Evolutionary conservation across 2,329 filamentous ascomycete genomes (phyloP), one percentile per base, ranked within the genome.

Genomic region (Colletotrichum tropicicola): DNA sequence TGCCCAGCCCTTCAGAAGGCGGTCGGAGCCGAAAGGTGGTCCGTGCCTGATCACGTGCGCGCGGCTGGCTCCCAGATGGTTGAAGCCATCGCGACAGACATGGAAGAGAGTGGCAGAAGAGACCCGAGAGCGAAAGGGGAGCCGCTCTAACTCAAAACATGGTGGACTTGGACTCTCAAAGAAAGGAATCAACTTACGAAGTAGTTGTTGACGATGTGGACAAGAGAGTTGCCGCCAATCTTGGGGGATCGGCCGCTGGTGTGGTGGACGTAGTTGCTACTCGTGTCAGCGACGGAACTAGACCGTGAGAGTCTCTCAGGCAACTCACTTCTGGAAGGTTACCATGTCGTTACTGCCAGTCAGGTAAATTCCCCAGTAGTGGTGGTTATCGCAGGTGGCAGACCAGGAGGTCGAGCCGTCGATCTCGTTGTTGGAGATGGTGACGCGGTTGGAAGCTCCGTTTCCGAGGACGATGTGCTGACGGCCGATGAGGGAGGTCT

Each of bases 141-240:
- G 32, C 32, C 9, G 9, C 4, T 2, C 32, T 35, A 5, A 35
- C n/a, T 12, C 5, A 35, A 35, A 13, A 13, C 7, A 13, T 35
- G 12, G 13, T n/a, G 32, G 32, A 4, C 13, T 15, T 4, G 32
- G 32, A 35, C 13, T 13, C 32, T 13, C 12, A 15, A 6, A 13
- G 10, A 25, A 56, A 21, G 17, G 17, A 9, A 52, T 23, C 6
- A 30, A 49, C 51, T 15, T 56, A 56, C 78, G 81, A 37, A 88
- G 82, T 85, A 87, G 81, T 89, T 89, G 83, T 88, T 89, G 73
- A 87, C 84, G 43, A 83, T 84, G 75, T 89, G 87, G 56, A 89
- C 74, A 17, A 80, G 77, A 45, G 87, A 80, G 58, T 86, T 86
- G 73, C 85, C 85, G 19, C 79, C 80, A 21, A 89, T 78, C 78